Percentiles rank a stretch among this genome's conserved stretches.
Conservation (phyloP, 116 monocot genomes). For the Iris pallida region DNA sequence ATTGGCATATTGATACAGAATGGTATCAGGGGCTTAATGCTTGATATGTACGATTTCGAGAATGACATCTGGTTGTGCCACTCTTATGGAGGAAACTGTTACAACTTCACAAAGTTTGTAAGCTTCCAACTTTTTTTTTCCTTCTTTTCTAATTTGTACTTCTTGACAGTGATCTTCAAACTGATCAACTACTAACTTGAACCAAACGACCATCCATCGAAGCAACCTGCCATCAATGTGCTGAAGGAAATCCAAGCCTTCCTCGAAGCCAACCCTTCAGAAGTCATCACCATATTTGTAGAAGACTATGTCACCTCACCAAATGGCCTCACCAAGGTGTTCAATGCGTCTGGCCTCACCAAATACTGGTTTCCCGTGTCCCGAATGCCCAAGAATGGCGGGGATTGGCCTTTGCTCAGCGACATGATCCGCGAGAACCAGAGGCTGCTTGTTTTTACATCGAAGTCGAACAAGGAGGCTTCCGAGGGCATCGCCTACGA, state of each 20-base stretch:
- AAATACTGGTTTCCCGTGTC: conserved; percentile 61
- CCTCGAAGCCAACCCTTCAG: conserved; percentile 49
- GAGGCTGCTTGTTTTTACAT: conserved; percentile 64
- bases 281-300: conserved; percentile 50
- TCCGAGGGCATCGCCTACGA: conserved; percentile 68
- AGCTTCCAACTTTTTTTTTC: background rate
- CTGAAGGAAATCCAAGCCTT: conserved; percentile 47
- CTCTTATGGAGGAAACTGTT: conserved; percentile 29
- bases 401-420: conserved; percentile 50
- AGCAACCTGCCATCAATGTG: conserved; percentile 58
- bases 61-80: conserved; percentile 40
- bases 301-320: conserved; percentile 61
- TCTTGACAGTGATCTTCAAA: background rate
- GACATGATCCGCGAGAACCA: conserved; percentile 54
- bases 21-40: conserved; percentile 82
- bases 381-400: conserved; percentile 55
- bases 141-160: background rate
- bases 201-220: background rate
- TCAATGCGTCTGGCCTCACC: conserved; percentile 44
- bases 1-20: conserved; percentile 37
- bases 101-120: conserved; percentile 33
- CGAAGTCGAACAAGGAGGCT: conserved; percentile 58
- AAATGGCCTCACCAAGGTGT: conserved; percentile 40
- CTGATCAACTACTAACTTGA: background rate
- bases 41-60: conserved; percentile 32